Conservation (phyloP, 768 basidiomycete species). For the Pilatotrama ljubarskyi region DNA sequence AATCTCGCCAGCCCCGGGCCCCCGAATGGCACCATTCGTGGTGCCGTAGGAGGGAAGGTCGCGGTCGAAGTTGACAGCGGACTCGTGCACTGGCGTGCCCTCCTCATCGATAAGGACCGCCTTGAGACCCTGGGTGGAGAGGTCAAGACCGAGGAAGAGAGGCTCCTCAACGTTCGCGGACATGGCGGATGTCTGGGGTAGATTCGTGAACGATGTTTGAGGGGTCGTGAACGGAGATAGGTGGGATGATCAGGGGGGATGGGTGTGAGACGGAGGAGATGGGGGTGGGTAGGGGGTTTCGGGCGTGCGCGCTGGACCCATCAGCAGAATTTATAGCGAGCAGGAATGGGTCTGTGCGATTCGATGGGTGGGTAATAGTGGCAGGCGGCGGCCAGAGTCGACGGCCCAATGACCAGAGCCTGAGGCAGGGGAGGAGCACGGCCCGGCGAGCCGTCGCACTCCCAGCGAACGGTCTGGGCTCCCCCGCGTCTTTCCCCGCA, state of each 20-base stretch:
- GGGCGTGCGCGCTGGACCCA: not conserved
- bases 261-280: not conserved
- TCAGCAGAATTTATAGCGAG: conserved; percentile 4
- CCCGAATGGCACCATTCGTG: conserved; percentile 62
- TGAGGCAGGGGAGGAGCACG: not conserved
- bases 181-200: not conserved
- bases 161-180: conserved; percentile 22
- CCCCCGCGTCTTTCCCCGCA: conserved; percentile 9
- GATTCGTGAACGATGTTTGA: not conserved
- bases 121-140: conserved; percentile 86
- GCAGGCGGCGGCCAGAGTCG: not conserved
- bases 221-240: not conserved
- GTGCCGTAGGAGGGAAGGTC: conserved; percentile 74
- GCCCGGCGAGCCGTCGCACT: conserved; percentile 1
- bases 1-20: conserved; percentile 70
- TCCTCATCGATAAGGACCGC: conserved; percentile 65
- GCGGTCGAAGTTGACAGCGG: conserved; percentile 74
- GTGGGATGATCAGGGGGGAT: not conserved
- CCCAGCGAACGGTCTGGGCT: not conserved
- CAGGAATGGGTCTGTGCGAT: not conserved
- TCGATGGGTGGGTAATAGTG: not conserved
- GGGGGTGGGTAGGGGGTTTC: not conserved
- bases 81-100: conserved; percentile 61
- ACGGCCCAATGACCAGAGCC: conserved; percentile 11
- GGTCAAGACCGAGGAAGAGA: conserved; percentile 79